Conservation (phyloP, 2,329 filamentous ascomycete species). For the Aspergillus arachidicola region DNA sequence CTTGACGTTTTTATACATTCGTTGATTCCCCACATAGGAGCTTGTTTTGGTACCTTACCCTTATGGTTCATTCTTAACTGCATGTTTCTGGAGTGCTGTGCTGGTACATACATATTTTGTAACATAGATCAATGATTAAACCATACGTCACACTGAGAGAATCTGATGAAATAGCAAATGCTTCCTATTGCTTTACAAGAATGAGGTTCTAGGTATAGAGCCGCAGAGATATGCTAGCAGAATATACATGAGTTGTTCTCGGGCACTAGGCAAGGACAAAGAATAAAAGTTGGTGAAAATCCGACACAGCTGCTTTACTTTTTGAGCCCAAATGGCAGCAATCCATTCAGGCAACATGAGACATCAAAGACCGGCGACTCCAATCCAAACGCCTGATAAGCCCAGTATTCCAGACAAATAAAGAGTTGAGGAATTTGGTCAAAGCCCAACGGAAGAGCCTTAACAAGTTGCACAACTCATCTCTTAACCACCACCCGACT, state of each 20-base stretch:
- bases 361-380: slow-evolving; percentile 25
- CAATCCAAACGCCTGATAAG: slow-evolving; percentile 28
- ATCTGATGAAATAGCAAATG: slow-evolving; percentile 4
- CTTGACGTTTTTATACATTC: not conserved
- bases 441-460: slow-evolving; percentile 12
- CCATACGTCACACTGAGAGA: slow-evolving; percentile 3
- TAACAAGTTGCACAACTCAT: slow-evolving; percentile 2
- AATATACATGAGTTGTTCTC: not conserved
- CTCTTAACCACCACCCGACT: slow-evolving; percentile 28
- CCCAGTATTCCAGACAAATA: slow-evolving; percentile 22
- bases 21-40: slow-evolving; percentile 19
- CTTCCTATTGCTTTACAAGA: not conserved
- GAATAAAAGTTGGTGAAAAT: not conserved
- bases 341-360: slow-evolving; percentile 14
- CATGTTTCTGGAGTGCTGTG: slow-evolving; percentile 5
- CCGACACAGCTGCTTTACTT: slow-evolving; percentile 17
- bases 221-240: not conserved
- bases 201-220: not conserved
- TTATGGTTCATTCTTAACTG: slow-evolving; percentile 8
- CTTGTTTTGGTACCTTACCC: slow-evolving; percentile 14
- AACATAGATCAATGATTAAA: slow-evolving; percentile 8
- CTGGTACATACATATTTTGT: slow-evolving; percentile 15
- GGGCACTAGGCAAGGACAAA: not conserved
- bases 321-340: slow-evolving; percentile 2
- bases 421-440: slow-evolving; percentile 14